These are phyloP conservation scores for Chalciporus piperatus DNA, from an alignment of 768 basidiomycete species.

Conservation along the genomic window DNA sequence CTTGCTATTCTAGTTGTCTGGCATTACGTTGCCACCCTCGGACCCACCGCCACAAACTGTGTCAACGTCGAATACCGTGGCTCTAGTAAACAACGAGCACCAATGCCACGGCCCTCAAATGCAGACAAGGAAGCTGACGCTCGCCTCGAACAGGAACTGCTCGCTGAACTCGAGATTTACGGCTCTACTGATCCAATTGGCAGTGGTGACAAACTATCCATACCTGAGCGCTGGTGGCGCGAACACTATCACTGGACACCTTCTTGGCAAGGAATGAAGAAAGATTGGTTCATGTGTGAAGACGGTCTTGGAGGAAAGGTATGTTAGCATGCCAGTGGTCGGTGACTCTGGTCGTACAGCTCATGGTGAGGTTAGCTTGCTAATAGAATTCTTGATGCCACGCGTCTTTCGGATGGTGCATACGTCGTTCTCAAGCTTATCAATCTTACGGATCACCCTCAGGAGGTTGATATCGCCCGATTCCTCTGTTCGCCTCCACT, in stretches of 20 bases:
- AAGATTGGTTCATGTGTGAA: neutral
- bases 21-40: no score
- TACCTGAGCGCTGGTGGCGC: constrained; percentile 13
- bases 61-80: no score
- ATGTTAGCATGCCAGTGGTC: neutral
- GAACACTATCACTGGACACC: constrained; percentile 12
- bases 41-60: no score
- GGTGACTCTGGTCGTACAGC: constrained; percentile 16
- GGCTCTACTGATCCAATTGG: neutral
- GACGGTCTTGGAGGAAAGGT: neutral
- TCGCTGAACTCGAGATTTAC: constrained; percentile 1
- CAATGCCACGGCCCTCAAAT: neutral
- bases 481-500: constrained; percentile 10
- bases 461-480: constrained; percentile 32
- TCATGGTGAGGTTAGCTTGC: constrained; percentile 4
- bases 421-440: constrained; percentile 30
- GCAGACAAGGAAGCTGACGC: neutral
- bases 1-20: no score
- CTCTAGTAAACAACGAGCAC: no score
- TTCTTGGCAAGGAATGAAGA: constrained; percentile 15
- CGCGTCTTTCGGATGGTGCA: constrained; percentile 23
- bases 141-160: neutral
- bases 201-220: neutral
- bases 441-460: constrained; percentile 8
- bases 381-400: constrained; percentile 27